Evolutionary conservation across 148 eudicot species (phyloP).

Genomic region (Chenopodium formosanum): DNA sequence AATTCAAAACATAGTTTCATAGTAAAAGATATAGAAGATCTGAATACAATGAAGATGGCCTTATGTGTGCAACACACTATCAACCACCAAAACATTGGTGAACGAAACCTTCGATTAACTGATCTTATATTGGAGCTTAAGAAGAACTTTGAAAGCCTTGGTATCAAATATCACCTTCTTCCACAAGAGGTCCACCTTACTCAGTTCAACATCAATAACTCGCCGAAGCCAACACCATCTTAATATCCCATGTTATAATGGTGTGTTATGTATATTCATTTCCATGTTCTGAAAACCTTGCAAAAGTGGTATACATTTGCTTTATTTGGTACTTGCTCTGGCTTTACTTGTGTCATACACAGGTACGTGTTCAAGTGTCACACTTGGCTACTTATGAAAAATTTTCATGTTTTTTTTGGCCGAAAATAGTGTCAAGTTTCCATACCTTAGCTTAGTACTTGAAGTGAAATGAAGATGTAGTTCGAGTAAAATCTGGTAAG

Average conservation of each 20-base stretch:
- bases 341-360: background rate
- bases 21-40: constrained; percentile 54
- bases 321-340: background rate
- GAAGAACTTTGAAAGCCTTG: constrained; percentile 44
- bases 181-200: constrained; percentile 68
- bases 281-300: too few relatives aligned
- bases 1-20: constrained; percentile 50
- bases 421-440: background rate
- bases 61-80: constrained; percentile 61
- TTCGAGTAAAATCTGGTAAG: background rate
- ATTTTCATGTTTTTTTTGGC: background rate
- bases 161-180: constrained; percentile 53
- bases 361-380: background rate
- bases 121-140: constrained; percentile 62
- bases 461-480: background rate
- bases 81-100: constrained; percentile 67
- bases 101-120: constrained; percentile 39
- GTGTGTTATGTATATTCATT: background rate
- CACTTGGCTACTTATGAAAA: background rate
- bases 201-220: constrained; percentile 29
- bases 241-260: background rate
- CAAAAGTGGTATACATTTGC: background rate
- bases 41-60: constrained; percentile 54
- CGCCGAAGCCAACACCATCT: constrained; percentile 13
- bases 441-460: too few relatives aligned